Base-by-base conservation (phyloP, 108 stramenopile species). In the Skeletonema potamos region DNA sequence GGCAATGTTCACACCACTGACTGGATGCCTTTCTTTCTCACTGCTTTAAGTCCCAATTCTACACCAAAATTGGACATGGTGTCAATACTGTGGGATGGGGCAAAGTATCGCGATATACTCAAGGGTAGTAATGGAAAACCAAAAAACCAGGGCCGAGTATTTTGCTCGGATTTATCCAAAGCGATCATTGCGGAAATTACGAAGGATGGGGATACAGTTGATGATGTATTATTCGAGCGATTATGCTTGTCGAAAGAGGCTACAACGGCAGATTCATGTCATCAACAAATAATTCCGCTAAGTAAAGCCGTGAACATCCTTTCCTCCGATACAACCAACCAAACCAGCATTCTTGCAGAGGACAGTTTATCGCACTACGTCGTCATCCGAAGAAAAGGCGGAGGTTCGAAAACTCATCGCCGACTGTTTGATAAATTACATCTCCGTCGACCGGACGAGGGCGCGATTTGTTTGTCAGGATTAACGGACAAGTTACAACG, bases 371-470 rank as follows among this genome's bases (percentile, higher is more conserved):
- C 74, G 17, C 61, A 66, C 33, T 83, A 79, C 44, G 37, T 77
- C 11, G 82, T 83, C 15, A 70, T 83, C 46, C 55, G 82, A 43
- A 54, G 82, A 22, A 83, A 80, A 56, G 78, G 71, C 3, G 82
- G 82, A 33, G 82, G 82, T 17, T 64, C 78, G 0, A 83, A 83
- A 43, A 76, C 82, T 1, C 73, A 83, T 36, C 67, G 74, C 29
- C 68, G 70, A 18, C 56, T 83, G 9, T 83, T 83, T 54, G 79
- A 83, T 43, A 83, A 80, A 36, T 77, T 83, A 36, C 56, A 83
- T 37, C 65, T 83, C 2, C 60, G 82, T 20, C 67, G 82, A 22
- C 74, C 79, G 0, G 56, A 80, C 24, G 82, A 83, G 43, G 82
- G 82, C 0, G 82, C 82, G 1, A 24, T 80, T 1, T 83, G 73